phyloP scores from a whole-genome alignment of 2,329 filamentous ascomycete genomes.

The Xylariaceae sp. region DNA sequence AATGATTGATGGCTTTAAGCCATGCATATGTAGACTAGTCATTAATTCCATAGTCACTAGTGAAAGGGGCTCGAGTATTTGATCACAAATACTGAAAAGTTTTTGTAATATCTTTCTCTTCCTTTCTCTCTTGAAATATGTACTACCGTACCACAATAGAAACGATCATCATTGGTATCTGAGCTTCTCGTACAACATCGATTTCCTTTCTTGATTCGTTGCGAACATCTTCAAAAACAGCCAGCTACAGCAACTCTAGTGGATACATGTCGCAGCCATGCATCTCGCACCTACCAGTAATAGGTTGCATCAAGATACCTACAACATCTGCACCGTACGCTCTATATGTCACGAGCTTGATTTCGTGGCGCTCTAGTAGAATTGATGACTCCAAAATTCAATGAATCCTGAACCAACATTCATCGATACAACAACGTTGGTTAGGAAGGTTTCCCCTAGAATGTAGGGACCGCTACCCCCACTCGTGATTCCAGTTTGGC shows the following conservation, averaged over 20 bases:
- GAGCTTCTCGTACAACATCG: neutral
- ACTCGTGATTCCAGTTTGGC: slow-evolving; percentile 47
- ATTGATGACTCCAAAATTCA: slow-evolving; percentile 19
- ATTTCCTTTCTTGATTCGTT: neutral
- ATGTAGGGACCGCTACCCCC: slow-evolving; percentile 26
- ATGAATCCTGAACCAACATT: slow-evolving; percentile 16
- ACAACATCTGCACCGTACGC: neutral
- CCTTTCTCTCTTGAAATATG: too few species aligned
- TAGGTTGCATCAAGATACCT: neutral
- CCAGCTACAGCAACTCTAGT: neutral
- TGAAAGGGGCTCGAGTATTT: neutral
- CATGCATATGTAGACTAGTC: neutral
- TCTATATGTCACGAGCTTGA: neutral
- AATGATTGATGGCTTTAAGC: too few species aligned
- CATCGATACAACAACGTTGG: slow-evolving; percentile 22
- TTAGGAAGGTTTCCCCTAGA: slow-evolving; percentile 16
- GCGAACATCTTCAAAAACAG: neutral
- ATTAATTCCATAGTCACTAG: neutral
- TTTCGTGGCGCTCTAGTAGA: slow-evolving; percentile 6
- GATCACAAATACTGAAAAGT: too few species aligned
- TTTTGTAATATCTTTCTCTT: too few species aligned
- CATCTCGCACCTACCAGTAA: neutral
- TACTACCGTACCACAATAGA: too few species aligned
- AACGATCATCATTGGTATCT: too few species aligned
- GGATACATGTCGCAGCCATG: neutral